Evolutionary conservation across 1,139 yeast species (phyloP).

Genomic region (Protomyces inouyei): DNA sequence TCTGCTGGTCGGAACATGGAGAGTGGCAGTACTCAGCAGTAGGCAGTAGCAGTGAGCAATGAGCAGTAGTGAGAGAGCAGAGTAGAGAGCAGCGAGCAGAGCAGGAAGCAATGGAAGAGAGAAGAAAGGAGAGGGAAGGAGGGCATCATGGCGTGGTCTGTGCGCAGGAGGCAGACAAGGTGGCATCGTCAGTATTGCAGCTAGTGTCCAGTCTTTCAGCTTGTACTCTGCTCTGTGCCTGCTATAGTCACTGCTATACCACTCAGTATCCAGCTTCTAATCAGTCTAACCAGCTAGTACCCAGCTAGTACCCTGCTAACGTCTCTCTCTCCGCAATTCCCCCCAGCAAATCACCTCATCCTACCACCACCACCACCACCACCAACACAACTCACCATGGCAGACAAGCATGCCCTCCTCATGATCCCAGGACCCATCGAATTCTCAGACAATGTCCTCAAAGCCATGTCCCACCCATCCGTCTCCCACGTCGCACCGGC

Average conservation of each 20-base stretch:
- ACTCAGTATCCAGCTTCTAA: too few relatives aligned
- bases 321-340: background rate
- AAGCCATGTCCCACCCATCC: slow-evolving; percentile 79
- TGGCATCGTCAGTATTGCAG: too few relatives aligned
- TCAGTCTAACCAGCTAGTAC: too few relatives aligned
- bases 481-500: slow-evolving; percentile 90
- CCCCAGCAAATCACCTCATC: background rate
- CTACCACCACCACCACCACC: background rate
- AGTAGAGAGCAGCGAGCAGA: background rate
- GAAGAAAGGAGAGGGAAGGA: background rate
- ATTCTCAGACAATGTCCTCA: slow-evolving; percentile 72
- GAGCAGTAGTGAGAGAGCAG: too few relatives aligned
- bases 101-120: background rate
- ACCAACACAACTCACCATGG: background rate
- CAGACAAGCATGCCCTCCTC: slow-evolving; percentile 12
- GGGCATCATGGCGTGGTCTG: background rate
- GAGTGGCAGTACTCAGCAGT: too few relatives aligned
- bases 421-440: slow-evolving; percentile 72
- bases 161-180: background rate
- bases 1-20: too few relatives aligned
- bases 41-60: too few relatives aligned
- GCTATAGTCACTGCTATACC: too few relatives aligned
- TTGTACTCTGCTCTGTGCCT: too few relatives aligned
- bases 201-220: too few relatives aligned
- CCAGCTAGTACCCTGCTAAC: too few relatives aligned